These are phyloP conservation scores for Salix koriyanagi DNA, from an alignment of 345 rosid genomes.

Conservation along the genomic window DNA sequence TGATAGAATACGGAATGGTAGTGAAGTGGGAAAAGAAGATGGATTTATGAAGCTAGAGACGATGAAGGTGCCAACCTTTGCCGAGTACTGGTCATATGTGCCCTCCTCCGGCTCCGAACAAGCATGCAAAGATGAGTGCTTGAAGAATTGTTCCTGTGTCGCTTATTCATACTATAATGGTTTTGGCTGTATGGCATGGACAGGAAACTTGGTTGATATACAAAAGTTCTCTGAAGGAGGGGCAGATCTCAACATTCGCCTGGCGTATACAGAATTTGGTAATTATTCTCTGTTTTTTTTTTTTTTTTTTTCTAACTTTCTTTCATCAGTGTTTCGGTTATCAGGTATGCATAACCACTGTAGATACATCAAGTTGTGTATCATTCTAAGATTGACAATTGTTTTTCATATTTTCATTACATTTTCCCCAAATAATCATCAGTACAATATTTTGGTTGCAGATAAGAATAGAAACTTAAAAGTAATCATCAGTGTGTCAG, in stretches of 20 bases:
- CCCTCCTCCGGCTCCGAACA: no score
- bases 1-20: no score
- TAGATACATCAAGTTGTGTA: no score
- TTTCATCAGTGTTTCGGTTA: no score
- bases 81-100: no score
- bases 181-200: not conserved
- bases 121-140: constrained; percentile 19
- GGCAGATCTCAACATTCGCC: constrained; percentile 10
- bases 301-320: not conserved
- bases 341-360: no score
- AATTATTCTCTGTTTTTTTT: not conserved
- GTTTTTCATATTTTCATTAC: not conserved
- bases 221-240: constrained; percentile 8
- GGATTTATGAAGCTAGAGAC: no score
- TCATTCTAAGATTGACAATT: no score
- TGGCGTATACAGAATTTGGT: constrained; percentile 7
- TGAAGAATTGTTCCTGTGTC: constrained; percentile 32
- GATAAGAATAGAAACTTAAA: not conserved
- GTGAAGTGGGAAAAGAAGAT: no score
- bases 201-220: constrained; percentile 13
- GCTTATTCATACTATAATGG: constrained; percentile 15
- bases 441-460: not conserved
- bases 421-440: not conserved
- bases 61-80: no score
- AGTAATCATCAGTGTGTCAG: not conserved